These are phyloP conservation scores for Solanum hybrid DNA, from an alignment of 305 asterid genomes.

Conservation along the genomic window DNA sequence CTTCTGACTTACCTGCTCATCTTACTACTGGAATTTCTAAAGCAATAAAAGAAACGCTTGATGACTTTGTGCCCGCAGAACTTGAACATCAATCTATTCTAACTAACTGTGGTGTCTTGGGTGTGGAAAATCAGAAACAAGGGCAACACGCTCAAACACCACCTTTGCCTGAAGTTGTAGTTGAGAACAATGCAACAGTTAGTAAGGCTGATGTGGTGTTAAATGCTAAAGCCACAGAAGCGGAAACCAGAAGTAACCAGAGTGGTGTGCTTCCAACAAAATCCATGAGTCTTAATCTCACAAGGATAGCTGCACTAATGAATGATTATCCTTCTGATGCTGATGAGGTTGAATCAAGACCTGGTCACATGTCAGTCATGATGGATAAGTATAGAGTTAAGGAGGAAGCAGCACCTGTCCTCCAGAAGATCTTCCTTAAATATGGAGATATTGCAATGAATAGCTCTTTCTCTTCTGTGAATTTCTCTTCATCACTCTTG, in stretches of 20 bases:
- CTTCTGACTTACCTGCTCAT: neutral
- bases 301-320: neutral
- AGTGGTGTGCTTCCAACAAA: neutral
- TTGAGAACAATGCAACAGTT: neutral
- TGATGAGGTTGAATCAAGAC: slow-evolving; percentile 10
- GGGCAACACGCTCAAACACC: neutral
- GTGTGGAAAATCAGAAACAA: neutral
- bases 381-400: slow-evolving; percentile 17
- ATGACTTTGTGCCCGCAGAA: neutral
- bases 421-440: slow-evolving; percentile 11
- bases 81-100: neutral
- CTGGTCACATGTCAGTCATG: neutral
- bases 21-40: neutral
- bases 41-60: neutral
- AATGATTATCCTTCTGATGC: neutral
- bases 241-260: neutral
- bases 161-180: neutral
- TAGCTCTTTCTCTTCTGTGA: slow-evolving; percentile 7
- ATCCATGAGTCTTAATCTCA: neutral
- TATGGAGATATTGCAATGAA: slow-evolving; percentile 25
- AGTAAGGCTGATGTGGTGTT: neutral
- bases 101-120: neutral
- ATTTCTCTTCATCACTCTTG: slow-evolving; percentile 6
- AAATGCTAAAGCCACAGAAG: neutral
- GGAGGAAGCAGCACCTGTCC: slow-evolving; percentile 14